Evolutionary conservation across 2,329 filamentous ascomycete species (phyloP).

Genomic region (Ophiostoma perfectum): DNA sequence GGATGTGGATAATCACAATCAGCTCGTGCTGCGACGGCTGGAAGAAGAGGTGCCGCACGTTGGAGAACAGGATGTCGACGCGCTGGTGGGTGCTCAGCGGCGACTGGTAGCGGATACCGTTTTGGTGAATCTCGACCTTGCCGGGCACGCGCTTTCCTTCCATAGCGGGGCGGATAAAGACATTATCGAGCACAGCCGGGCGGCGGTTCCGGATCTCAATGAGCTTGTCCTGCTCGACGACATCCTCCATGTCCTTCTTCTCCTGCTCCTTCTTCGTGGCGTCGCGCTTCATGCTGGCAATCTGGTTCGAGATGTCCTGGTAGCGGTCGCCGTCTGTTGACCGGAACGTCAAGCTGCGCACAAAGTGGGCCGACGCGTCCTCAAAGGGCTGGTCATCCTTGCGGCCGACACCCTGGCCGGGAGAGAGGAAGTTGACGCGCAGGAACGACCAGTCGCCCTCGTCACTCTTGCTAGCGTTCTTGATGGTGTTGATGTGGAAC

Average conservation of each 20-base stretch:
- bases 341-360: conserved; percentile 89
- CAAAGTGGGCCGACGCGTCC: conserved; percentile 90
- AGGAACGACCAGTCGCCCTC: conserved; percentile 92
- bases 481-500: conserved; percentile 97
- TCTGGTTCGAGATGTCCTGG: conserved; percentile 84
- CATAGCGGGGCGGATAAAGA: conserved; percentile 90
- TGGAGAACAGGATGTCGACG: conserved; percentile 94
- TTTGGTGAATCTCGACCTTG: conserved; percentile 95
- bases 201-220: conserved; percentile 78
- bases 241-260: conserved; percentile 99
- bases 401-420: conserved; percentile 91
- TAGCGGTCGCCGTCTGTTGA: conserved; percentile 86
- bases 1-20: conserved; percentile 96
- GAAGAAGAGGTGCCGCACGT: conserved; percentile 98
- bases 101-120: conserved; percentile 92
- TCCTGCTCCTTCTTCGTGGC: conserved; percentile 89
- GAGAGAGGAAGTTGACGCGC: conserved; percentile 94
- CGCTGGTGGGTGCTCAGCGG: conserved; percentile 72
- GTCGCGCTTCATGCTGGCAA: conserved; percentile 93
- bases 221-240: conserved; percentile 97
- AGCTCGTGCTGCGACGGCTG: conserved; percentile 94
- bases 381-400: conserved; percentile 98
- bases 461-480: conserved; percentile 96
- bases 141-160: conserved; percentile 96
- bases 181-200: conserved; percentile 82